phyloP scores from a whole-genome alignment of 106 monocot genomes.

The Allium sativum region DNA sequence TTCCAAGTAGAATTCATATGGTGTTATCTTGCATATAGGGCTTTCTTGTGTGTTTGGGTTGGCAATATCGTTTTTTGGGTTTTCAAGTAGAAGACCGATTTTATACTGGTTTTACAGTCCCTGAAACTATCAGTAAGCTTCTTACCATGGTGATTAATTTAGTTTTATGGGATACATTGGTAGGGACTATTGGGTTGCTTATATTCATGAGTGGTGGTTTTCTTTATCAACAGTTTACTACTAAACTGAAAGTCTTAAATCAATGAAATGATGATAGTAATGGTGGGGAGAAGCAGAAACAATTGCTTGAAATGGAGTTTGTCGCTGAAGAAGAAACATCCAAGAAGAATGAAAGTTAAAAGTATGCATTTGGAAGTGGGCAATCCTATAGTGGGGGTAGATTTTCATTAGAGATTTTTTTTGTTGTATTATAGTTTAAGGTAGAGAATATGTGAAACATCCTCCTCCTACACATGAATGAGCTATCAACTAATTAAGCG shows the following conservation, averaged over 20 bases:
- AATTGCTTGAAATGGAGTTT: conserved; percentile 11
- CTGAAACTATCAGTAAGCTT: conserved; percentile 23
- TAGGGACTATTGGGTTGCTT: conserved; percentile 14
- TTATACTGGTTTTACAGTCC: conserved; percentile 60
- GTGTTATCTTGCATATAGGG: conserved; percentile 35
- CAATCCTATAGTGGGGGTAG: no score
- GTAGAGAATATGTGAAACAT: no score
- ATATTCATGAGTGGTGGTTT: conserved; percentile 20
- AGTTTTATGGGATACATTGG: conserved; percentile 14
- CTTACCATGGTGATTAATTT: conserved; percentile 17
- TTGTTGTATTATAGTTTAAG: no score
- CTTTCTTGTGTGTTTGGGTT: conserved; percentile 53
- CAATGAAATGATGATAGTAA: background rate
- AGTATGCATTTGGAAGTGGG: no score
- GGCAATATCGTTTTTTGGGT: conserved; percentile 58
- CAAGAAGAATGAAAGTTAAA: background rate
- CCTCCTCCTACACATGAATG: no score
- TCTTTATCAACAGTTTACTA: conserved; percentile 14
- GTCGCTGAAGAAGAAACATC: background rate
- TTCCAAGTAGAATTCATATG: conserved; percentile 27
- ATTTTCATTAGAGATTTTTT: no score
- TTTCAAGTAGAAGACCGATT: conserved; percentile 43
- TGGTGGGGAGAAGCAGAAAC: conserved; percentile 4
- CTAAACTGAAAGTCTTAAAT: background rate
- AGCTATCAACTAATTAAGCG: no score